phyloP scores from a whole-genome alignment of 192 early-diverging fungal genomes.

The Mortierella hygrophila region DNA sequence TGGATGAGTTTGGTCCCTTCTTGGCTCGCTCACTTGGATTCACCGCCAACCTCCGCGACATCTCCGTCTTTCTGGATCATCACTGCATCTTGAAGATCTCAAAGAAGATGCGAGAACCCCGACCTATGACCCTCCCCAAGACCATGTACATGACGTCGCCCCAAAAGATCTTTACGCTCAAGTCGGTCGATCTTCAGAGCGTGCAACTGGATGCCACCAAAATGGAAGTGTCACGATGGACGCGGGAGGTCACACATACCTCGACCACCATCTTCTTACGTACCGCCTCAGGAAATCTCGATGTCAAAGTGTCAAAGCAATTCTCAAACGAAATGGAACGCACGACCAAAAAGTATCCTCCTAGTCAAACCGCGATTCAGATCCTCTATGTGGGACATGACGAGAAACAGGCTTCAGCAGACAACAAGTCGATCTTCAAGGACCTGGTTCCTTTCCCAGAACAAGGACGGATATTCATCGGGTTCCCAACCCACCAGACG shows the following conservation, averaged over 20 bases:
- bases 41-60: constrained; percentile 76
- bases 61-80: constrained; percentile 76
- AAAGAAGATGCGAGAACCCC: constrained; percentile 75
- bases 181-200: constrained; percentile 67
- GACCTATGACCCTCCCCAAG: constrained; percentile 69
- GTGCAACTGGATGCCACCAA: constrained; percentile 69
- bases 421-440: constrained; percentile 73
- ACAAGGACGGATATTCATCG: constrained; percentile 91
- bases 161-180: constrained; percentile 78
- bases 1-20: constrained; percentile 69
- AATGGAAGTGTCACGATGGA: constrained; percentile 50
- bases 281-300: constrained; percentile 72
- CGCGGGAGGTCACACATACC: constrained; percentile 17
- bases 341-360: constrained; percentile 89
- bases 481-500: constrained; percentile 92
- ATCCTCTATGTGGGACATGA: constrained; percentile 82
- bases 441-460: constrained; percentile 79
- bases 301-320: constrained; percentile 64
- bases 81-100: constrained; percentile 66
- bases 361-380: constrained; percentile 74
- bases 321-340: constrained; percentile 84
- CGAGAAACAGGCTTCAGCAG: constrained; percentile 79
- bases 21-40: constrained; percentile 79
- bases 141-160: constrained; percentile 71
- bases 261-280: constrained; percentile 75